A percentile compares a stretch with the other conserved stretches of the same genome.
These are phyloP conservation scores for Colletotrichum sp. DNA, from an alignment of 2,329 filamentous ascomycete species.

Conservation along the genomic window DNA sequence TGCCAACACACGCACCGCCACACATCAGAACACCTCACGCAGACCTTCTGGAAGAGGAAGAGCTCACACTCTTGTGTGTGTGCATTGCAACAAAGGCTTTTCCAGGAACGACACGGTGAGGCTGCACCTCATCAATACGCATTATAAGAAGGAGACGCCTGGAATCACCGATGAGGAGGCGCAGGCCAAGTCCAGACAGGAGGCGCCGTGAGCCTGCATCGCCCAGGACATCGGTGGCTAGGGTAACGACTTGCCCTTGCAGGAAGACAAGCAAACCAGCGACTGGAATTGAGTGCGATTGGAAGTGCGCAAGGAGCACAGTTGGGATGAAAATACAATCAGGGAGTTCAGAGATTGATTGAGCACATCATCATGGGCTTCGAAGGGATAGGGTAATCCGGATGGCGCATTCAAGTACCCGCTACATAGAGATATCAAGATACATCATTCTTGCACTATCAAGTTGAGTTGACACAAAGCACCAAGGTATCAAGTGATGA, in stretches of 20 bases:
- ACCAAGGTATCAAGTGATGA: neutral
- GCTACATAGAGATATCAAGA: neutral
- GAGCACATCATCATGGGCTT: neutral
- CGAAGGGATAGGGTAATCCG: neutral
- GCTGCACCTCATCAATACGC: neutral
- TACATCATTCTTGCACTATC: neutral
- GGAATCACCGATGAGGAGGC: fast-evolving
- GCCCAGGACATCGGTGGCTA: neutral
- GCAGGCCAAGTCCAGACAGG: neutral
- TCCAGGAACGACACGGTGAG: neutral
- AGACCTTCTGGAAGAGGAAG: neutral
- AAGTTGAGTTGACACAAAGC: neutral
- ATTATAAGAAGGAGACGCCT: neutral
- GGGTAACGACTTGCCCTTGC: neutral
- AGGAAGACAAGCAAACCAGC: neutral
- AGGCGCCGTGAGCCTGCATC: neutral
- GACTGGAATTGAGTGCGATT: neutral
- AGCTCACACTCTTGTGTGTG: neutral
- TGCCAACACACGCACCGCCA: neutral
- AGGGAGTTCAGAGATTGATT: neutral
- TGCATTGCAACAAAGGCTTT: neutral
- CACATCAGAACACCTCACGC: neutral
- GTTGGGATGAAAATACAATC: neutral
- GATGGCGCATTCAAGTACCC: neutral
- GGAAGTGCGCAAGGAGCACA: neutral